Conservation (phyloP, 1,284 basidiomycete genomes). For the Cystobasidium sp. region DNA sequence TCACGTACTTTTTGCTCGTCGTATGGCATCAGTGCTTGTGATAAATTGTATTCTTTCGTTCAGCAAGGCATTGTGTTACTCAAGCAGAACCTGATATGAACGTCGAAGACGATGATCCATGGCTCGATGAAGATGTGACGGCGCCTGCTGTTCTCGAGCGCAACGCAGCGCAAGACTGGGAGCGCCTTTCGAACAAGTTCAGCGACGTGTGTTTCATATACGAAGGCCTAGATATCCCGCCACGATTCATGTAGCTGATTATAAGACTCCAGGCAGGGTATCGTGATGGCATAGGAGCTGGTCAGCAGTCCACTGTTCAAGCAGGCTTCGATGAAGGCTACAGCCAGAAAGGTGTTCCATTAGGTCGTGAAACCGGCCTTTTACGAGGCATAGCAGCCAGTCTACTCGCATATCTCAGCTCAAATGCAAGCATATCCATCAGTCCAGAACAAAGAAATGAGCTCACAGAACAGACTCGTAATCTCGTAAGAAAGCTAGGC, state of each 20-base stretch:
- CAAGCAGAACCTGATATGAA: slow-evolving; percentile 7
- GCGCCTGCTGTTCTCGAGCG: slow-evolving; percentile 15
- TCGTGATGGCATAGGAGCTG: slow-evolving; percentile 81
- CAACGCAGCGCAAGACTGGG: slow-evolving; percentile 50
- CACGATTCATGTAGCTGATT: neutral
- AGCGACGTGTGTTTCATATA: slow-evolving; percentile 44
- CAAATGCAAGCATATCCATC: slow-evolving; percentile 15
- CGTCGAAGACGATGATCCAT: slow-evolving; percentile 49
- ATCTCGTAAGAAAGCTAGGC: slow-evolving; percentile 64
- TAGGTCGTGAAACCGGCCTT: slow-evolving; percentile 72
- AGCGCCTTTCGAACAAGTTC: slow-evolving; percentile 48
- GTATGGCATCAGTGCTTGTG: neutral
- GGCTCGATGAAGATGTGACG: slow-evolving; percentile 48
- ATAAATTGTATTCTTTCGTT: neutral
- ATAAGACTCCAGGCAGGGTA: slow-evolving; percentile 70
- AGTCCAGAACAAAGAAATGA: slow-evolving; percentile 28
- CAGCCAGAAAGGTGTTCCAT: slow-evolving; percentile 69
- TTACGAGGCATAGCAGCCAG: slow-evolving; percentile 71
- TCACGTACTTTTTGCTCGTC: neutral
- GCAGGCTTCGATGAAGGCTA: slow-evolving; percentile 80
- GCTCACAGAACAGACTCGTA: slow-evolving; percentile 60
- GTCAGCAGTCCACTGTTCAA: slow-evolving; percentile 78
- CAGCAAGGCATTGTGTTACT: neutral
- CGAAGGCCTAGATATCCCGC: neutral
- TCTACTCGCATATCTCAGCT: slow-evolving; percentile 63